Percentiles rank a stretch among this genome's conserved stretches.
phyloP scores from a whole-genome alignment of 768 basidiomycete species.

The Phaeolepiota aurea region DNA sequence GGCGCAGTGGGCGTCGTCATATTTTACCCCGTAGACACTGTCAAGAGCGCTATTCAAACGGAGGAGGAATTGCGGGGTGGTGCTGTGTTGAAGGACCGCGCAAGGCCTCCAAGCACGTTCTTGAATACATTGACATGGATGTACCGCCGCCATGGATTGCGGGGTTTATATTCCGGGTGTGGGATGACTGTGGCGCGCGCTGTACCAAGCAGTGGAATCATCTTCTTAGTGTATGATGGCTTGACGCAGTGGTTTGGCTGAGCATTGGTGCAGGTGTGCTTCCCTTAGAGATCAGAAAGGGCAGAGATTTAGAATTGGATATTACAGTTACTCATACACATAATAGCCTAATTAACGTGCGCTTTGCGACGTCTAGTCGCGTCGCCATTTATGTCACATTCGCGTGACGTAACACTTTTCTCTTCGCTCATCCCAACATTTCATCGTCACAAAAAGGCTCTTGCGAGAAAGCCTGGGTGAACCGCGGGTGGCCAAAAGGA shows the following conservation, averaged over 20 bases:
- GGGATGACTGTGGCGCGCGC: constrained; percentile 83
- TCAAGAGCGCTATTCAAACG: constrained; percentile 94
- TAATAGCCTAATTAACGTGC: too few relatives aligned
- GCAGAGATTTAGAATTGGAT: too few relatives aligned
- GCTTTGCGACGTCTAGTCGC: background rate
- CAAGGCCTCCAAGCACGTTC: constrained; percentile 28
- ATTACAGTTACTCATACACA: too few relatives aligned
- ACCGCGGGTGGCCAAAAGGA: too few relatives aligned
- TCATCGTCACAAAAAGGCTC: too few relatives aligned
- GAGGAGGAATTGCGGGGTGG: constrained; percentile 75
- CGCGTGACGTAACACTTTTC: too few relatives aligned
- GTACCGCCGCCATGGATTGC: constrained; percentile 67
- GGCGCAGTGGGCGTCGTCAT: constrained; percentile 81
- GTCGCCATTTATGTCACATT: too few relatives aligned
- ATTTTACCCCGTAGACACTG: constrained; percentile 92
- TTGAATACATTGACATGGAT: constrained; percentile 56
- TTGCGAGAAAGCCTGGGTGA: too few relatives aligned
- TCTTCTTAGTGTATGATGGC: constrained; percentile 89
- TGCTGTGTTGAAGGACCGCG: constrained; percentile 9
- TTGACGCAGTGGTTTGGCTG: constrained; percentile 39
- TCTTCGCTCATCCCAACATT: too few relatives aligned
- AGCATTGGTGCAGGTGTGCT: constrained; percentile 2
- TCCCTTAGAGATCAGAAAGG: too few relatives aligned
- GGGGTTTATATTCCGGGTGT: constrained; percentile 87
- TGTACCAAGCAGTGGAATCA: constrained; percentile 85